Conservation (phyloP, 352 stramenopile genomes). For the Globisporangium iwayamae region DNA sequence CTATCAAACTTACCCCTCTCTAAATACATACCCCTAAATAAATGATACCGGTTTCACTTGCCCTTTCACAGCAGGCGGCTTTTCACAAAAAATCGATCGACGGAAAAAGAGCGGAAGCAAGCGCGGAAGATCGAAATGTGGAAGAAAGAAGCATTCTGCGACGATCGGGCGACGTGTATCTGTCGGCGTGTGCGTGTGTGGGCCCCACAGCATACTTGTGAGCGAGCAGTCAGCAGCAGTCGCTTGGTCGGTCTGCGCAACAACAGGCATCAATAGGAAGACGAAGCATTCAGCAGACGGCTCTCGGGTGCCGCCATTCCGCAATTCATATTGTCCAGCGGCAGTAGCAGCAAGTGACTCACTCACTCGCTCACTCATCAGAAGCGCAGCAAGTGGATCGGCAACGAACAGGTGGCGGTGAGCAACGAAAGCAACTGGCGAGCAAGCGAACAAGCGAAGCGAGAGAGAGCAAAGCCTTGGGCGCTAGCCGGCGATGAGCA, state of each 20-base stretch:
- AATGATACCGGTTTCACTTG: no score
- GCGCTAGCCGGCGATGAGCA: background rate
- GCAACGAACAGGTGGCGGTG: no score
- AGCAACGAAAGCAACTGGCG: background rate
- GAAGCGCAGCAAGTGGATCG: no score
- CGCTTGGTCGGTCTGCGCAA: background rate
- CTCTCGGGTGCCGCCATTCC: background rate
- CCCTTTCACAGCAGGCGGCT: no score
- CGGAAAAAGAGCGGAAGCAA: conserved; percentile 1
- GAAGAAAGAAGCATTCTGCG: background rate
- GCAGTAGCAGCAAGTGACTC: background rate
- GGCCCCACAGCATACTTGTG: no score
- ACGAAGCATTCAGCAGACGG: background rate
- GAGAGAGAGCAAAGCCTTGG: no score
- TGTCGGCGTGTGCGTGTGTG: no score
- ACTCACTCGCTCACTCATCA: no score
- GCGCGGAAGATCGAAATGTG: background rate
- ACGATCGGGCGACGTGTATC: background rate
- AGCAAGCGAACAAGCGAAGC: background rate
- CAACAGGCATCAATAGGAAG: background rate
- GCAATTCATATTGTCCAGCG: background rate
- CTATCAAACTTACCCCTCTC: no score
- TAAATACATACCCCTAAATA: background rate
- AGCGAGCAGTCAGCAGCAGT: background rate
- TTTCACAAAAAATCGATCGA: background rate